These are phyloP conservation scores for Allium sativum DNA, from an alignment of 106 monocot genomes.

Conservation along the genomic window DNA sequence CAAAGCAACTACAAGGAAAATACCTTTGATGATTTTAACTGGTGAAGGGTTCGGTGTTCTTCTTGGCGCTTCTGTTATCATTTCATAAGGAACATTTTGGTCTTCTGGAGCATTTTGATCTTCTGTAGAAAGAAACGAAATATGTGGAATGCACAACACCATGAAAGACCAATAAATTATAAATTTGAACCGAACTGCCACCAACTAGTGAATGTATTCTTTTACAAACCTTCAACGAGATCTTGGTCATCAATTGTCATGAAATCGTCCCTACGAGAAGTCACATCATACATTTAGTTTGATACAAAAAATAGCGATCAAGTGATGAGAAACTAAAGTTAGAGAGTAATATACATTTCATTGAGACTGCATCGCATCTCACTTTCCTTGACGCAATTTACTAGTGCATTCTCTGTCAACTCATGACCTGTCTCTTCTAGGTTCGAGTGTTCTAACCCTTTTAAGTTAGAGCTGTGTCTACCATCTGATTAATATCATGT, in stretches of 20 bases:
- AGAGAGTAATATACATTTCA: conserved; percentile 35
- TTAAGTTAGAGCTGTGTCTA: conserved; percentile 29
- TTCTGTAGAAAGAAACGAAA: conserved; percentile 15
- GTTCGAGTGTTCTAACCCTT: conserved; percentile 36
- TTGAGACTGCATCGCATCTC: conserved; percentile 17
- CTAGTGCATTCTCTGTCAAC: conserved; percentile 27
- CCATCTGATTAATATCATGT: background rate
- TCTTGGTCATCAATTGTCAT: conserved; percentile 17
- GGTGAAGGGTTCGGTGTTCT: conserved; percentile 14
- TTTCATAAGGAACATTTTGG: conserved; percentile 18
- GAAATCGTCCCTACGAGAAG: conserved; percentile 27
- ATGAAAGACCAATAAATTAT: background rate
- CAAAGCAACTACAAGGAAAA: background rate
- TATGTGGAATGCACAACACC: background rate
- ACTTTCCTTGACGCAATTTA: conserved; percentile 6
- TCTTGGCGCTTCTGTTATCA: conserved; percentile 19
- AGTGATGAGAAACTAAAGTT: background rate
- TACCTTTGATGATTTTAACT: conserved; percentile 36
- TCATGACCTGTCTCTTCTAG: conserved; percentile 46
- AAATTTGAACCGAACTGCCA: background rate
- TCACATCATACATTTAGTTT: conserved; percentile 2
- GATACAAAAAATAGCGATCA: background rate
- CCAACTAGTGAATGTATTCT: background rate
- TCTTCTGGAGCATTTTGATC: conserved; percentile 24
- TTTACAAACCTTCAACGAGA: conserved; percentile 37